phyloP scores from a whole-genome alignment of 1,284 basidiomycete genomes.

The Exobasidium rhododendri region DNA sequence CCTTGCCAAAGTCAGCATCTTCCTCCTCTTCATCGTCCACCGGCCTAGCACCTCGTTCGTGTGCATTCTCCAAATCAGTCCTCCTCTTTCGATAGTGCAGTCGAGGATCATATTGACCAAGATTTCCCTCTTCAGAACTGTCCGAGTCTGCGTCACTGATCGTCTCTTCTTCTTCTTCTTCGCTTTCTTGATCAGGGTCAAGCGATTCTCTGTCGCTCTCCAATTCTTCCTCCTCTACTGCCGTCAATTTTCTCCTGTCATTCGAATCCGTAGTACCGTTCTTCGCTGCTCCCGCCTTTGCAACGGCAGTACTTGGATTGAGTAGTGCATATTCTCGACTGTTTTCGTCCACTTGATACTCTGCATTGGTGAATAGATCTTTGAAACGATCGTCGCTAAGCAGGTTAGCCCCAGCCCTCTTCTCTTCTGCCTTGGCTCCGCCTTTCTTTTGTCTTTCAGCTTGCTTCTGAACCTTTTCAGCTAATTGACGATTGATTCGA shows the following conservation, averaged over 20 bases:
- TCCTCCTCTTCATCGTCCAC: conserved; percentile 28
- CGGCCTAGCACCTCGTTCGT: conserved; percentile 7
- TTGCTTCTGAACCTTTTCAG: conserved; percentile 75
- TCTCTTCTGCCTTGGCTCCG: conserved; percentile 18
- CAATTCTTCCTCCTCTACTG: conserved; percentile 78
- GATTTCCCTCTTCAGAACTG: conserved; percentile 19
- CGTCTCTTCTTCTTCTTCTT: conserved; percentile 30
- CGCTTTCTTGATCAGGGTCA: conserved; percentile 45
- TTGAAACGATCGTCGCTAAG: conserved; percentile 85
- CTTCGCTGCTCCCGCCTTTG: conserved; percentile 41
- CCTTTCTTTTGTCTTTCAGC: conserved; percentile 62
- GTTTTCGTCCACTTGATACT: conserved; percentile 84
- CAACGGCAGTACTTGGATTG: conserved; percentile 73
- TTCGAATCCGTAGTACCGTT: conserved; percentile 18
- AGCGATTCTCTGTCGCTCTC: conserved; percentile 73
- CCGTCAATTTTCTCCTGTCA: conserved; percentile 61
- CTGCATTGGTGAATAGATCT: conserved; percentile 87
- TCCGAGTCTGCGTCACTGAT: conserved; percentile 57
- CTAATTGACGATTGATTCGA: conserved; percentile 88
- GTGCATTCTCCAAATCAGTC: conserved; percentile 56
- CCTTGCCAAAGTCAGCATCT: conserved; percentile 10
- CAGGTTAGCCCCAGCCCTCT: conserved; percentile 55
- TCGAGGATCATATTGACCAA: conserved; percentile 34
- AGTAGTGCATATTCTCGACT: conserved; percentile 83
- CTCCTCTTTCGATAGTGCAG: conserved; percentile 54